Evolutionary conservation across 2,329 filamentous ascomycete species (phyloP).

Genomic region (Trichoderma atrobrunneum): DNA sequence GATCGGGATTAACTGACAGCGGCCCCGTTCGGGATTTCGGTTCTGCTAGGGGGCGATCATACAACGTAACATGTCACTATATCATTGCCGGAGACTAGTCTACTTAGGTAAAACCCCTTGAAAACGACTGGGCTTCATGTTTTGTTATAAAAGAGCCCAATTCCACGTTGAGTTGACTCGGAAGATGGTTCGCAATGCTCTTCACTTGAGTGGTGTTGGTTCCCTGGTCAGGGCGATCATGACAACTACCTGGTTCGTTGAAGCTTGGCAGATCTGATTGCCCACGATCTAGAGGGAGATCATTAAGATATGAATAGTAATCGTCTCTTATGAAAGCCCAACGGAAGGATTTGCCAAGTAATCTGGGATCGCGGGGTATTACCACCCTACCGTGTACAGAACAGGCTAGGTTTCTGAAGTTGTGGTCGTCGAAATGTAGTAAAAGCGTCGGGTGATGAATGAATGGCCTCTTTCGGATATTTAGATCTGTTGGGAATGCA

Average conservation of each 20-base stretch:
- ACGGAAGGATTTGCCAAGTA: background rate
- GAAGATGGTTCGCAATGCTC: background rate
- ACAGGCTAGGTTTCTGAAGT: background rate
- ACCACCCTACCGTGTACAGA: background rate
- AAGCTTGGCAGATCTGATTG: background rate
- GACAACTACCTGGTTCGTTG: background rate
- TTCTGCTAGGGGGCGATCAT: background rate
- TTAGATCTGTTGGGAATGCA: background rate
- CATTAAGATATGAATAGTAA: background rate
- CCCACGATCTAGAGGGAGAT: background rate
- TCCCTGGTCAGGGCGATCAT: background rate
- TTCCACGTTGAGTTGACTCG: background rate
- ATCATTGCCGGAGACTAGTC: background rate
- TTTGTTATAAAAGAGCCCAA: background rate
- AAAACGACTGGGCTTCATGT: no score
- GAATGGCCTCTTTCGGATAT: background rate
- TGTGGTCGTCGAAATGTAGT: background rate
- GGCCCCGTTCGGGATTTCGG: background rate
- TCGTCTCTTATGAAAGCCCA: rapidly evolving
- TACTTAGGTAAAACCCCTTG: background rate
- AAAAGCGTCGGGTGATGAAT: background rate
- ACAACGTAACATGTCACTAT: background rate
- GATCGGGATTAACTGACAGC: background rate
- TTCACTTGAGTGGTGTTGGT: background rate
- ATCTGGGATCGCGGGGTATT: background rate